Evolutionary conservation across 2,329 filamentous ascomycete genomes (phyloP), one percentile per base, ranked within the genome.

Genomic region (Penicillium sp.): DNA sequence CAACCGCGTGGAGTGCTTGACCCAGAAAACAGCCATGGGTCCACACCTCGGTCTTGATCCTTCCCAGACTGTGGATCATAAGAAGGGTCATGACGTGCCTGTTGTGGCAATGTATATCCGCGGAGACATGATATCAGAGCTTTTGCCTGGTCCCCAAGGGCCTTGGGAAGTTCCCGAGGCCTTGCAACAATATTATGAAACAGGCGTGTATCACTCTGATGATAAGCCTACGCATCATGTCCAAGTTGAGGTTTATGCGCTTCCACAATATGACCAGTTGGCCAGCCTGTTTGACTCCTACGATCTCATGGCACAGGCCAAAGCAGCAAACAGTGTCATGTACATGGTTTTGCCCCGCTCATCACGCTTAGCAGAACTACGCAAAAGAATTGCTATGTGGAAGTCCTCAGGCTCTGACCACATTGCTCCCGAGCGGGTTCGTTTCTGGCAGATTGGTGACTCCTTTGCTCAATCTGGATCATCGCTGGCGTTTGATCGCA

Each of bases 81-180:
- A 69, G 50, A 69, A 67, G 15, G 65, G 65, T 19, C 72, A 76
- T 45, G 66, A 77, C 24, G 67, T 80, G 10, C 77, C 77, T 19
- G 79, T 81, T 54, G 69, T 79, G 48, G 76, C 68, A 13, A 71
- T 80, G 64, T 82, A 82, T 57, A 68, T 81, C 19, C 77, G 77
- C 40, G 70, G 72, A 29, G 76, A 78, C 55, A 61, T 75, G 32
- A 62, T 72, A 2, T 53, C 62, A 1, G 65, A 73, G 3, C 69
- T 70, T 34, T 58, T 74, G 13, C 65, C 71, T 19, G 71, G 71
- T 6, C 64, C 65, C 9, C 63, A 72, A 54, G 73, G 72, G 37
- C 72, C 71, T 50, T 80, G 77, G 75, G 60, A 74, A 12, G 67
- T 73, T 5, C 65, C 75, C 0, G 57, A 68, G 3, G 68, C 70